phyloP scores from a whole-genome alignment of 495 filamentous ascomycete species.

The Aspergillus egyptiacus region DNA sequence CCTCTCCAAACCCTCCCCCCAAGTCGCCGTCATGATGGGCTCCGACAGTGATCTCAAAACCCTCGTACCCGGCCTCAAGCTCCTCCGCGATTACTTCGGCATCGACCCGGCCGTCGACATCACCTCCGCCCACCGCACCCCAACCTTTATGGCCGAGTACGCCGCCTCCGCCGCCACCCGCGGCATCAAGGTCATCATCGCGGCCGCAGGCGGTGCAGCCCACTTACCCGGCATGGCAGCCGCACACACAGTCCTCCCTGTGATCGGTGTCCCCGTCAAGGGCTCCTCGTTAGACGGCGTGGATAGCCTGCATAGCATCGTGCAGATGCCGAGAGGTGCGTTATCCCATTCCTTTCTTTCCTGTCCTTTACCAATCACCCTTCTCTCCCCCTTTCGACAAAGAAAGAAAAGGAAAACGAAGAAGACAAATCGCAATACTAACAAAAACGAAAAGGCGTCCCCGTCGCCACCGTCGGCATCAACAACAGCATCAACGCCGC shows the following conservation, averaged over 20 bases:
- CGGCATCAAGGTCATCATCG: constrained; percentile 86
- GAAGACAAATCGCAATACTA: background rate
- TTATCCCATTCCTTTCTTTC: background rate
- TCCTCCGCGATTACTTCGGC: constrained; percentile 63
- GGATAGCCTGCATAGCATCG: constrained; percentile 83
- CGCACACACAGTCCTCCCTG: constrained; percentile 78
- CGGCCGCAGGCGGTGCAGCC: constrained; percentile 87
- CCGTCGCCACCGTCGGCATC: constrained; percentile 84
- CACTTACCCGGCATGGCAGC: constrained; percentile 91
- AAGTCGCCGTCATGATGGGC: constrained; percentile 87
- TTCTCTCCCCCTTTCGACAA: too few relatives aligned
- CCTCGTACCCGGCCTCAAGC: constrained; percentile 67
- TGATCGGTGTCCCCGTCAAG: constrained; percentile 89
- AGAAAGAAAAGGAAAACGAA: background rate
- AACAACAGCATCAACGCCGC: constrained; percentile 93
- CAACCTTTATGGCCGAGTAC: constrained; percentile 72
- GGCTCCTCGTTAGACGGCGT: constrained; percentile 80
- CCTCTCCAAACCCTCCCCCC: constrained; percentile 41
- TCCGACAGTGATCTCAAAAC: constrained; percentile 88
- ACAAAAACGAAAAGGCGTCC: constrained; percentile 50
- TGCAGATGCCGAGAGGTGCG: constrained; percentile 79
- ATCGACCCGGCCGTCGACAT: constrained; percentile 75
- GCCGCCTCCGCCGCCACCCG: constrained; percentile 59
- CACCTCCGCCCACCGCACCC: constrained; percentile 91
- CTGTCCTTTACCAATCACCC: background rate